phyloP scores from a whole-genome alignment of 2,329 filamentous ascomycete species.

The Cladorrhinum sp. region DNA sequence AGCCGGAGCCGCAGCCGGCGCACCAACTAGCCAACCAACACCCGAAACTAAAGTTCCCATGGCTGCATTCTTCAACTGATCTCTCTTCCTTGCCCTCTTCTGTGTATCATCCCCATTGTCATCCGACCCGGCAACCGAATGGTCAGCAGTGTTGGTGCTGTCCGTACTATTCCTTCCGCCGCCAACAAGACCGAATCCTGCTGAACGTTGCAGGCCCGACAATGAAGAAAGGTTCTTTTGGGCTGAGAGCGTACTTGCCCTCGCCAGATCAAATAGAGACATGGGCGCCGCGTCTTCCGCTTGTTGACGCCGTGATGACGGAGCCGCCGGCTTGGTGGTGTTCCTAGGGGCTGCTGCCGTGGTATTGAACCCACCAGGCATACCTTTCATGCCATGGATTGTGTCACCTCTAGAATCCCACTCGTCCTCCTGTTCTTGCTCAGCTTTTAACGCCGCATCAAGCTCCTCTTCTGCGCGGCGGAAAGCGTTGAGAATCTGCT shows the following conservation, averaged over 20 bases:
- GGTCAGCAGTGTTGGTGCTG: conserved; percentile 13
- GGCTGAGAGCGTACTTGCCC: conserved; percentile 58
- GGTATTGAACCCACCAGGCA: conserved; percentile 53
- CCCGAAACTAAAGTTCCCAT: conserved; percentile 65
- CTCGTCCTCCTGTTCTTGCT: conserved; percentile 65
- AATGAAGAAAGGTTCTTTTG: conserved; percentile 57
- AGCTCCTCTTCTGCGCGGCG: conserved; percentile 76
- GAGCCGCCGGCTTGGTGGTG: not conserved
- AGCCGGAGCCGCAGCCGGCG: conserved; percentile 29
- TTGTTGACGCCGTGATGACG: conserved; percentile 36
- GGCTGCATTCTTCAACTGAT: conserved; percentile 65
- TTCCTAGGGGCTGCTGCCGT: not conserved
- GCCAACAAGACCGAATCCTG: conserved; percentile 36
- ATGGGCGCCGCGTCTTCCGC: conserved; percentile 56
- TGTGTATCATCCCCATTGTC: conserved; percentile 27
- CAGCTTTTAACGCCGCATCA: conserved; percentile 61
- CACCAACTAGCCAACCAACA: conserved; percentile 66
- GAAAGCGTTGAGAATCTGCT: conserved; percentile 73
- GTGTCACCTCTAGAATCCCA: conserved; percentile 65
- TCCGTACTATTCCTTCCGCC: conserved; percentile 16
- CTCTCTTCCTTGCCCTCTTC: conserved; percentile 62
- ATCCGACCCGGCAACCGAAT: conserved; percentile 15
- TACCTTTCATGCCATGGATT: conserved; percentile 44
- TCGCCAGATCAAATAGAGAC: conserved; percentile 63
- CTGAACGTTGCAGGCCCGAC: conserved; percentile 47